These are phyloP conservation scores for Setomelanomma holmii DNA, from an alignment of 2,329 filamentous ascomycete species.

Conservation along the genomic window DNA sequence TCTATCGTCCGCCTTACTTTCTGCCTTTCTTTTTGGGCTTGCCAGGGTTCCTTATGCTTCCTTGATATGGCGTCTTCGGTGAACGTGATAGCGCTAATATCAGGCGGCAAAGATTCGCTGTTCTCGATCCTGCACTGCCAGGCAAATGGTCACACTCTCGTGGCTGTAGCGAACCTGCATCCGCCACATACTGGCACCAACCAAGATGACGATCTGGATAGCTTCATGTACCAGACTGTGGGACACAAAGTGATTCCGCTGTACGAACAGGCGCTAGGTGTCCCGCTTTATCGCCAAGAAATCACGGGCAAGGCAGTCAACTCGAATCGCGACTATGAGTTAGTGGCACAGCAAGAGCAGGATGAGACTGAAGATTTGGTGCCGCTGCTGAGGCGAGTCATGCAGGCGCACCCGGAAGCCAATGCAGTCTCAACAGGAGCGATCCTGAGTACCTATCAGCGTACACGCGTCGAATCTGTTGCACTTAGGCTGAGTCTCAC, in stretches of 20 bases:
- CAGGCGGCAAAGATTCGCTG: conserved; percentile 96
- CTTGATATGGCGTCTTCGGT: conserved; percentile 21
- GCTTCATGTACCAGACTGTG: conserved; percentile 99
- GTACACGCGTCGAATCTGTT: conserved; percentile 92
- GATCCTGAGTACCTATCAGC: conserved; percentile 93
- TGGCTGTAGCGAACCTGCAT: conserved; percentile 89
- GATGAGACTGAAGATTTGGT: conserved; percentile 93
- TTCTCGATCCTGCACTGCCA: conserved; percentile 91
- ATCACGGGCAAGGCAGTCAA: conserved; percentile 77
- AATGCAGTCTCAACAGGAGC: conserved; percentile 91
- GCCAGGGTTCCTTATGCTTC: neutral
- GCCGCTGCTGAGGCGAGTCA: conserved; percentile 73
- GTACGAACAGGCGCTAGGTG: conserved; percentile 77
- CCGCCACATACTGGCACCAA: conserved; percentile 56
- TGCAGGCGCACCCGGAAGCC: conserved; percentile 74
- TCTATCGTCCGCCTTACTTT: conserved; percentile 1
- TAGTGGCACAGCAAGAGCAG: conserved; percentile 22
- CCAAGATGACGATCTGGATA: conserved; percentile 75
- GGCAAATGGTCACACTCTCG: conserved; percentile 80
- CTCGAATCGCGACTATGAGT: conserved; percentile 72
- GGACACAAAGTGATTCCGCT: conserved; percentile 87
- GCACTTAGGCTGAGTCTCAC: conserved; percentile 82
- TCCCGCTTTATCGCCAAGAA: conserved; percentile 82
- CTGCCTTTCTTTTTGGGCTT: neutral
- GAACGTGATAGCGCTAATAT: conserved; percentile 86